These are phyloP conservation scores for Breynia disticha DNA, from an alignment of 441 rosid species.

Conservation along the genomic window DNA sequence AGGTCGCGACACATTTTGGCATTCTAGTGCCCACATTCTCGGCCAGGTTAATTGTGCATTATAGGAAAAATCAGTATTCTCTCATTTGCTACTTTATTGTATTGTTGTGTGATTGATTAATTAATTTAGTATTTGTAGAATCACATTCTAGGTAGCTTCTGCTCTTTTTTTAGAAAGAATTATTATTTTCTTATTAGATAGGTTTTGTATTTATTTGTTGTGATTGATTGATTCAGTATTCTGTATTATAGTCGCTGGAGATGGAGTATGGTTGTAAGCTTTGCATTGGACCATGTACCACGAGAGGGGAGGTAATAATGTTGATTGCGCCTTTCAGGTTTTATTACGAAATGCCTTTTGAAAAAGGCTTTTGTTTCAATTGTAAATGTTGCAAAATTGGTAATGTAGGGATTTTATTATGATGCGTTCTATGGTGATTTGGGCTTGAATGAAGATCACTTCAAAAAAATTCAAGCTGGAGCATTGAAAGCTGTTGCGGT, in stretches of 20 bases:
- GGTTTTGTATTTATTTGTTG: too few species aligned
- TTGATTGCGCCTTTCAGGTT: neutral
- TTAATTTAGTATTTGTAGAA: neutral
- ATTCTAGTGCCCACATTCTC: conserved; percentile 97
- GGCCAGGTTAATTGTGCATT: conserved; percentile 60
- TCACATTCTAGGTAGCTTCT: too few species aligned
- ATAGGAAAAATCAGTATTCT: neutral
- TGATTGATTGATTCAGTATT: too few species aligned
- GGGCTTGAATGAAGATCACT: conserved; percentile 79
- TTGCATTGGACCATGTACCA: conserved; percentile 97
- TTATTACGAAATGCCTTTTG: too few species aligned
- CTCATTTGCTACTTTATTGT: neutral
- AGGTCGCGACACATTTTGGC: conserved; percentile 97
- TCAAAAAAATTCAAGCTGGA: conserved; percentile 56
- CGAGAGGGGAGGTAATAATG: conserved; percentile 94
- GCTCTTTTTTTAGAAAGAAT: too few species aligned
- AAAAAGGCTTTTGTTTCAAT: too few species aligned
- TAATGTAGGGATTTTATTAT: conserved; percentile 84
- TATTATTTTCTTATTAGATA: too few species aligned
- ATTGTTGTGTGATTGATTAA: too few species aligned
- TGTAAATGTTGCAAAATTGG: neutral
- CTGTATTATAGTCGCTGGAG: conserved; percentile 68
- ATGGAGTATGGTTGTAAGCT: conserved; percentile 79
- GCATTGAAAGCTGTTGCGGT: conserved; percentile 76
- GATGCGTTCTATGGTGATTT: conserved; percentile 89